Conservation (phyloP, 129 eudicot genomes). For the Helianthus tuberosus region DNA sequence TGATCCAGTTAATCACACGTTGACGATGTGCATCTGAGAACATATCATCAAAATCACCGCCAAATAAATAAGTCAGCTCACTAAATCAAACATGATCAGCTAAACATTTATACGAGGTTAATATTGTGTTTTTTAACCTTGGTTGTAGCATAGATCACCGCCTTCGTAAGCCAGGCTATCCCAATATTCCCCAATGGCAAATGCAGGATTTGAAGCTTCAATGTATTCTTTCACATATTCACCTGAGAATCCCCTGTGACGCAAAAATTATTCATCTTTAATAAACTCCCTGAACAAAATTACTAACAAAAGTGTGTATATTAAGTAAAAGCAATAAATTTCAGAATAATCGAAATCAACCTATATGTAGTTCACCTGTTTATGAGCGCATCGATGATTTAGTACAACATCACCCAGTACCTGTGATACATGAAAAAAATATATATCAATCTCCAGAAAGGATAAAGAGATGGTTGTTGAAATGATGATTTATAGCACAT, state of each 20-base stretch:
- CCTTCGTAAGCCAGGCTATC: slow-evolving; percentile 71
- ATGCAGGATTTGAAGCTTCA: slow-evolving; percentile 68
- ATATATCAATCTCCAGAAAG: background rate
- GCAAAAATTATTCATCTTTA: slow-evolving; percentile 19
- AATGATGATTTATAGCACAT: background rate
- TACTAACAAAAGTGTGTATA: background rate
- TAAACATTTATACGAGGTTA: background rate
- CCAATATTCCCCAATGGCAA: slow-evolving; percentile 80
- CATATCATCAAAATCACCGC: background rate
- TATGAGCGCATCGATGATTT: slow-evolving; percentile 72
- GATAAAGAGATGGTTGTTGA: slow-evolving; percentile 5
- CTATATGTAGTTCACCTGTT: slow-evolving; percentile 45
- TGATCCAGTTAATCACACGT: slow-evolving; percentile 72
- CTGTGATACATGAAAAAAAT: slow-evolving; percentile 38
- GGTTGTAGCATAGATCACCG: slow-evolving; percentile 68
- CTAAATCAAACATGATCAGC: background rate
- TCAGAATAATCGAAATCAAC: slow-evolving; percentile 15
- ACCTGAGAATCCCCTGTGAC: slow-evolving; percentile 65
- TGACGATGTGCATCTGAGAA: slow-evolving; percentile 74
- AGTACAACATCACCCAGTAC: slow-evolving; percentile 74
- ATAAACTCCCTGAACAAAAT: background rate
- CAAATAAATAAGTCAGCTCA: background rate
- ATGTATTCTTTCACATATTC: slow-evolving; percentile 65
- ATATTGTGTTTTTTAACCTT: slow-evolving; percentile 42
- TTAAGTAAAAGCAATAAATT: background rate